phyloP scores from a whole-genome alignment of 768 basidiomycete genomes.

The Boletus rubescentipes region DNA sequence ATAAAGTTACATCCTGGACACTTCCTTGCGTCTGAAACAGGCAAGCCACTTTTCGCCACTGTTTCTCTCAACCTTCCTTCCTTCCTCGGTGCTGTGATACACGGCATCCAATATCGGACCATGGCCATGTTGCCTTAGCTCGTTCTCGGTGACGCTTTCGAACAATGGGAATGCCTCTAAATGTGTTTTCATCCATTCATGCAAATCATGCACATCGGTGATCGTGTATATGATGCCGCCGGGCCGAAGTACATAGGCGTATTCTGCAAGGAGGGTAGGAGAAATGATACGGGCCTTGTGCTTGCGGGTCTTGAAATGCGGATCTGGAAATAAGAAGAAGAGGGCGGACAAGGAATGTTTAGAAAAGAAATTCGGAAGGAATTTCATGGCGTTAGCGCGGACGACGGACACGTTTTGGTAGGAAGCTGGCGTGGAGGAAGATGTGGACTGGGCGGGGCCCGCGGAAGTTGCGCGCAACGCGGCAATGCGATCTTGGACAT shows the following conservation, averaged over 20 bases:
- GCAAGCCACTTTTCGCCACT: slow-evolving; percentile 89
- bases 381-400: slow-evolving; percentile 98
- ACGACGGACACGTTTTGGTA: slow-evolving; percentile 92
- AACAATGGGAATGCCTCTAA: slow-evolving; percentile 88
- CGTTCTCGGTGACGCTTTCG: slow-evolving; percentile 70
- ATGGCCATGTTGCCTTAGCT: slow-evolving; percentile 72
- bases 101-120: slow-evolving; percentile 81
- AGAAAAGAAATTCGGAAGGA: slow-evolving; percentile 92
- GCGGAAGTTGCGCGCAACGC: slow-evolving; percentile 77
- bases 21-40: slow-evolving; percentile 71
- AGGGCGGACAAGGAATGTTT: slow-evolving; percentile 89
- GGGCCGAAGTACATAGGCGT: slow-evolving; percentile 87
- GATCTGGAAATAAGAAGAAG: slow-evolving; percentile 99
- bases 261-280: slow-evolving; percentile 95
- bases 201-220: slow-evolving; percentile 92
- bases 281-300: slow-evolving; percentile 99
- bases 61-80: slow-evolving; percentile 94
- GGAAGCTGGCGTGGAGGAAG: slow-evolving; percentile 38
- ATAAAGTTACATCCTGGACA: slow-evolving; percentile 8
- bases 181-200: slow-evolving; percentile 94
- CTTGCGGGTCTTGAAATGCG: slow-evolving; percentile 96
- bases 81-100: slow-evolving; percentile 89
- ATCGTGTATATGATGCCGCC: slow-evolving; percentile 98
- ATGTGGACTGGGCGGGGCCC: slow-evolving; percentile 10
- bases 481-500: slow-evolving; percentile 89